phyloP scores from a whole-genome alignment of 495 filamentous ascomycete genomes.

The Aspergillus conjunctus region DNA sequence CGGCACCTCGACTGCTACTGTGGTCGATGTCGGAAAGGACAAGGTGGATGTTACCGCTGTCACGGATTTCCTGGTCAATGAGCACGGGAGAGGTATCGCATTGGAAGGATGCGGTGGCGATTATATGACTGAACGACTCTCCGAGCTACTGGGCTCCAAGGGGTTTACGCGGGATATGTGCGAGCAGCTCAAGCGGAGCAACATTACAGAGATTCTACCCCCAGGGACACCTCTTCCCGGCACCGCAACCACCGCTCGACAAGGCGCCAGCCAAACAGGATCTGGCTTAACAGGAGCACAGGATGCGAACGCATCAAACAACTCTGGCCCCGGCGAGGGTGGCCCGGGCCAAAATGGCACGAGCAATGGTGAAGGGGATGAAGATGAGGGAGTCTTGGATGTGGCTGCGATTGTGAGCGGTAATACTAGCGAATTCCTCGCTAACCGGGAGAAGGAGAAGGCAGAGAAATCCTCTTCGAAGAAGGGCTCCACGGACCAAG shows the following conservation, averaged over 20 bases:
- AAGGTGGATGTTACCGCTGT: constrained; percentile 93
- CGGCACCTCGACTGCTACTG: constrained; percentile 70
- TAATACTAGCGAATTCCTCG: constrained; percentile 88
- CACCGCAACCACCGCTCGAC: constrained; percentile 48
- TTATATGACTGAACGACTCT: constrained; percentile 77
- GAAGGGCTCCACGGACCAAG: constrained; percentile 51
- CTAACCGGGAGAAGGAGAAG: constrained; percentile 90
- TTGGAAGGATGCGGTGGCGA: constrained; percentile 81
- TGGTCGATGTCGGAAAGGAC: constrained; percentile 86
- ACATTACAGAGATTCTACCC: constrained; percentile 85
- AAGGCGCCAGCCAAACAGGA: constrained; percentile 61
- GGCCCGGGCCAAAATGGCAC: constrained; percentile 49
- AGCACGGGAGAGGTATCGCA: constrained; percentile 60
- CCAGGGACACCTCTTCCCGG: constrained; percentile 61
- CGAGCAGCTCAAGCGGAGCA: constrained; percentile 88
- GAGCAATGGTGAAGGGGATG: constrained; percentile 47
- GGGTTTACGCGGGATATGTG: constrained; percentile 85
- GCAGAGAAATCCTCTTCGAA: constrained; percentile 71
- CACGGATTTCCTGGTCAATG: constrained; percentile 70
- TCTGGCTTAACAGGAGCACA: constrained; percentile 55
- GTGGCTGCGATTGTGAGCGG: constrained; percentile 94
- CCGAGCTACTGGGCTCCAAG: constrained; percentile 66
- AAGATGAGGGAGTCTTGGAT: constrained; percentile 85
- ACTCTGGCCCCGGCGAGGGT: constrained; percentile 47
- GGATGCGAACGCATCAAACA: constrained; percentile 35